These are phyloP conservation scores for Aegilops tauschii DNA, from an alignment of 176 grass and related monocot species.

Conservation along the genomic window DNA sequence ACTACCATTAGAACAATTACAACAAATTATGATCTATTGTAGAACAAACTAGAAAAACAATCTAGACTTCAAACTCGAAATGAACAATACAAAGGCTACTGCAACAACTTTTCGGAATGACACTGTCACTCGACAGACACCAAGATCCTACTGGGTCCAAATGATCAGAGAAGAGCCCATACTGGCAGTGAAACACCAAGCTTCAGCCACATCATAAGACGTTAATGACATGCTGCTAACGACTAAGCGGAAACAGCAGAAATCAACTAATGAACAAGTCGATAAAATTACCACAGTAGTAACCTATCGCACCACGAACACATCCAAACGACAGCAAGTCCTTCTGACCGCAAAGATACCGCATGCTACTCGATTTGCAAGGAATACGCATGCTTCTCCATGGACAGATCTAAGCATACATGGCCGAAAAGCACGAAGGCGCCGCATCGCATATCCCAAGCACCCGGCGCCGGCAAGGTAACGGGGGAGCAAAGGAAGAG, in stretches of 20 bases:
- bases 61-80: not conserved
- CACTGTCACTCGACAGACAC: not conserved
- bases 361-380: not conserved
- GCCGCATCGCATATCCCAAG: not conserved
- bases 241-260: not conserved
- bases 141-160: not conserved
- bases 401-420: not conserved
- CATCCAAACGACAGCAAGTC: not conserved
- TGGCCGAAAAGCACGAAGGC: not conserved
- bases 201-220: too few species aligned
- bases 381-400: not conserved
- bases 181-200: not conserved
- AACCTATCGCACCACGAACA: not conserved
- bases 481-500: not conserved
- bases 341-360: not conserved
- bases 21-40: not conserved
- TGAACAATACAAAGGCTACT: not conserved
- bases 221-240: not conserved
- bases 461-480: not conserved
- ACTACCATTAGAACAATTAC: not conserved
- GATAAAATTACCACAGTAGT: not conserved
- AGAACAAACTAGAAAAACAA: not conserved
- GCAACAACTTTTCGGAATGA: not conserved
- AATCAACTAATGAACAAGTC: too few species aligned
- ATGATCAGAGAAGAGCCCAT: not conserved